Percentiles rank a stretch among this genome's conserved stretches.
These are phyloP conservation scores for Plasmodium adleri DNA, from an alignment of 169 alveolate genomes.

Conservation along the genomic window DNA sequence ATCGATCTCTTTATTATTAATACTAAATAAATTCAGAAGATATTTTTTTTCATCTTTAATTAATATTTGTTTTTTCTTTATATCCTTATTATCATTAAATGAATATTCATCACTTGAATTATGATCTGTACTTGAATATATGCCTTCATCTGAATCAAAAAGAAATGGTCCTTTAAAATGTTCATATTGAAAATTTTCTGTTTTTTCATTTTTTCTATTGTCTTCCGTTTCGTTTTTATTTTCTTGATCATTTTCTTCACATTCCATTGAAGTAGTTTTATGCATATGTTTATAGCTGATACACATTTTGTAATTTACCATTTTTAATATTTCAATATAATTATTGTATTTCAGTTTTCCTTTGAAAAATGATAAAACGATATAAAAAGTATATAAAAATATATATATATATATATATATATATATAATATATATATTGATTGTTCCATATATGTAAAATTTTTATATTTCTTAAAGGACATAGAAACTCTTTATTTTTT, in stretches of 20 bases:
- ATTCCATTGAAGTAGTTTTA: neutral
- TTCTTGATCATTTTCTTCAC: neutral
- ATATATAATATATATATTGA: no score
- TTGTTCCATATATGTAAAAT: no score
- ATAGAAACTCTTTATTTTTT: neutral
- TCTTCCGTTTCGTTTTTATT: neutral
- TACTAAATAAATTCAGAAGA: constrained; percentile 26
- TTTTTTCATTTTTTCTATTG: neutral
- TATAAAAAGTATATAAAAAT: neutral
- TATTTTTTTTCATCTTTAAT: constrained; percentile 39
- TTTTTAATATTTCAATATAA: constrained; percentile 59
- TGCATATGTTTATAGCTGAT: constrained; percentile 20
- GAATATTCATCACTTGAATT: constrained; percentile 15
- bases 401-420: no score
- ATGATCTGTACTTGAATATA: constrained; percentile 18
- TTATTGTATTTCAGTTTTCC: constrained; percentile 62
- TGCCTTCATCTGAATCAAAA: constrained; percentile 28
- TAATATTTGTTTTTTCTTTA: constrained; percentile 2
- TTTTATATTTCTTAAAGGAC: neutral
- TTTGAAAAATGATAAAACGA: constrained; percentile 4
- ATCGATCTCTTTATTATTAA: constrained; percentile 60
- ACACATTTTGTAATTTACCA: constrained; percentile 73
- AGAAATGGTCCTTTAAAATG: constrained; percentile 2
- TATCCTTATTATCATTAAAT: neutral
- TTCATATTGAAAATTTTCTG: neutral